phyloP scores from a whole-genome alignment of 352 stramenopile genomes.

The Aphanomyces astaci region DNA sequence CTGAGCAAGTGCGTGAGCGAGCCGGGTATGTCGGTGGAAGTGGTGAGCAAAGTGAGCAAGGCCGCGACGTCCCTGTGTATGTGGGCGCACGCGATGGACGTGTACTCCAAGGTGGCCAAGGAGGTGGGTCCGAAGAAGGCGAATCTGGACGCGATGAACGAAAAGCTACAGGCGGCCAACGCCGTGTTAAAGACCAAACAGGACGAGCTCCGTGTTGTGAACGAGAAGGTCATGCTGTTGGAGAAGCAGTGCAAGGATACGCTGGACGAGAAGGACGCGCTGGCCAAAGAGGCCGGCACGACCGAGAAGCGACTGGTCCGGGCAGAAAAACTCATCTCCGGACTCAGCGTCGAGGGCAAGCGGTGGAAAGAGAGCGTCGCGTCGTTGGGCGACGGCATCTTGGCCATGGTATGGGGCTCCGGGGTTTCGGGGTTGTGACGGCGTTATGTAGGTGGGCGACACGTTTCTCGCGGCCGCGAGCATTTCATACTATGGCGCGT shows the following conservation, averaged over 20 bases:
- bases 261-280: slow-evolving; percentile 85
- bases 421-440: background rate
- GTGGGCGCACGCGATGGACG: slow-evolving; percentile 92
- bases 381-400: slow-evolving; percentile 63
- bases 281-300: slow-evolving; percentile 76
- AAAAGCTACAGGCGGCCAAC: slow-evolving; percentile 84
- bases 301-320: slow-evolving; percentile 85
- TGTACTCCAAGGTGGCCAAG: slow-evolving; percentile 93
- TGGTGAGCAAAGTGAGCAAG: slow-evolving; percentile 89
- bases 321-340: slow-evolving; percentile 88
- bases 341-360: slow-evolving; percentile 84
- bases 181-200: slow-evolving; percentile 80
- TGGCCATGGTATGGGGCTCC: slow-evolving; percentile 16
- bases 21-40: slow-evolving; percentile 83
- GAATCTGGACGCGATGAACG: slow-evolving; percentile 88
- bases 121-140: slow-evolving; percentile 90
- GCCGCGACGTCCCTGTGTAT: slow-evolving; percentile 88
- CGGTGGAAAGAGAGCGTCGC: slow-evolving; percentile 89
- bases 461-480: slow-evolving; percentile 88
- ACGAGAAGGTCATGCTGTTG: slow-evolving; percentile 82
- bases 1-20: slow-evolving; percentile 73
- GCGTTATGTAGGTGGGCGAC: slow-evolving; percentile 73
- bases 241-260: slow-evolving; percentile 88
- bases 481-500: slow-evolving; percentile 92
- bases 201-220: slow-evolving; percentile 80